A percentile compares a stretch with the other conserved stretches of the same genome.
phyloP scores from a whole-genome alignment of 768 basidiomycete genomes.

The Chalciporus pseudorubinellus region DNA sequence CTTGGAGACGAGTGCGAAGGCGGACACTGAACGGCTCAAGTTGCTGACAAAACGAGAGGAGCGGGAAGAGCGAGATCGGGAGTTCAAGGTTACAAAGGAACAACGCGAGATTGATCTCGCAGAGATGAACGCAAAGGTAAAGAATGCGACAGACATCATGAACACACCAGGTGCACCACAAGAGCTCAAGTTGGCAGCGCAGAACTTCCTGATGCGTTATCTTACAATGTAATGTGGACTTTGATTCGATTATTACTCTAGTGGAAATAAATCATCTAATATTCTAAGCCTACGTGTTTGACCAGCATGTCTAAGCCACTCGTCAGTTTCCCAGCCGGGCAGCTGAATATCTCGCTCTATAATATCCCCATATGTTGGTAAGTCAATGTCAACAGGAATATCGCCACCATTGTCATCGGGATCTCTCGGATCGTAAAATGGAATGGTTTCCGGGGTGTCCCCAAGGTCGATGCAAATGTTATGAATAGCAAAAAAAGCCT shows the following conservation, averaged over 20 bases:
- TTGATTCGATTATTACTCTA: neutral
- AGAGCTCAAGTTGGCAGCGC: neutral
- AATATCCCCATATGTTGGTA: neutral
- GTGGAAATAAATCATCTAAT: conserved; percentile 10
- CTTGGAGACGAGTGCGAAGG: neutral
- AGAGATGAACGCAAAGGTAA: neutral
- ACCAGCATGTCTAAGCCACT: conserved; percentile 8
- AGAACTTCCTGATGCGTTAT: neutral
- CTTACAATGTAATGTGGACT: neutral
- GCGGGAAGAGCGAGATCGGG: no score
- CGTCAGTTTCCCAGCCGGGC: conserved; percentile 4
- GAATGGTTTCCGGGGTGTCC: conserved; percentile 16
- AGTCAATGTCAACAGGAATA: neutral
- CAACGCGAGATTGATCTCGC: neutral
- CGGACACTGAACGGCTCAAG: neutral
- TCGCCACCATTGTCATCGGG: neutral
- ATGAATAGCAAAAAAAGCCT: conserved; percentile 25
- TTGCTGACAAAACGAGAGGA: neutral
- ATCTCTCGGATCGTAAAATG: neutral
- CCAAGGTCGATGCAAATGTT: conserved; percentile 21
- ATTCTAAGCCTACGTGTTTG: neutral
- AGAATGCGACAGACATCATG: neutral
- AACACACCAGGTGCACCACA: neutral
- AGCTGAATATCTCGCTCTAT: neutral
- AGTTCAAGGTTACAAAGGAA: neutral